A percentile compares a stretch with the other conserved stretches of the same genome.
Conservation (phyloP, 371 early-diverging fungal species). For the Syncephalastrum sp. region DNA sequence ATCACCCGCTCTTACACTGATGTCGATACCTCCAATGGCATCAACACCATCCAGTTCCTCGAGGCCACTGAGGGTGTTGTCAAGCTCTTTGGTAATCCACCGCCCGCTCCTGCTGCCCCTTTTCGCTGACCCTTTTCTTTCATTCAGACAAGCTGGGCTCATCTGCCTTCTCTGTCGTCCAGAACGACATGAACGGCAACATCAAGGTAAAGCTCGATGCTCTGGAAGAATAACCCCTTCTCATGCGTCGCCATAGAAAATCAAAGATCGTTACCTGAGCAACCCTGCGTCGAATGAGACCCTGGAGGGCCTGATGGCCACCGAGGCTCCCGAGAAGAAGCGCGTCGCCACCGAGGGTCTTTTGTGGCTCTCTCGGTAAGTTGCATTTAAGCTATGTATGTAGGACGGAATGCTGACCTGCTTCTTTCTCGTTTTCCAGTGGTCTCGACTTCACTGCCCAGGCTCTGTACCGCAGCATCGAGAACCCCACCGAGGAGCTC, state of each 20-base stretch:
- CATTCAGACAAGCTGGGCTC: conserved; percentile 64
- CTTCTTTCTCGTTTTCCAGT: neutral
- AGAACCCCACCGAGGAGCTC: conserved; percentile 76
- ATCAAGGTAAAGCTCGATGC: conserved; percentile 56
- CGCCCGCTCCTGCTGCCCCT: neutral
- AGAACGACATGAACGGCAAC: conserved; percentile 89
- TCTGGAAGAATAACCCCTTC: neutral
- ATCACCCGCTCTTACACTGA: conserved; percentile 67
- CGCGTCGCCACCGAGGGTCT: conserved; percentile 87
- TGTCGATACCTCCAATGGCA: conserved; percentile 67
- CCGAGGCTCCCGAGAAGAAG: conserved; percentile 75
- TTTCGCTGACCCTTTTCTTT: neutral
- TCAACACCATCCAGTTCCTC: conserved; percentile 81
- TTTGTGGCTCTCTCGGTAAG: conserved; percentile 89
- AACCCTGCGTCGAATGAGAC: conserved; percentile 71
- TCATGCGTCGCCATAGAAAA: conserved; percentile 60
- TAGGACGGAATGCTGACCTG: neutral
- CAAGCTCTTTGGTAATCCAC: conserved; percentile 76
- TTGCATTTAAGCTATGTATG: neutral
- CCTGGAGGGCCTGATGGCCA: conserved; percentile 76
- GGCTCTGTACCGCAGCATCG: conserved; percentile 72
- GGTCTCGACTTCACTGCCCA: conserved; percentile 87
- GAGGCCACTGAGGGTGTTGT: conserved; percentile 85
- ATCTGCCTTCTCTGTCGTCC: conserved; percentile 80
- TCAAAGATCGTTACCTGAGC: conserved; percentile 65